A percentile compares a stretch with the other conserved stretches of the same genome.
phyloP scores from a whole-genome alignment of 495 filamentous ascomycete genomes.

The Neurospora sp. region DNA sequence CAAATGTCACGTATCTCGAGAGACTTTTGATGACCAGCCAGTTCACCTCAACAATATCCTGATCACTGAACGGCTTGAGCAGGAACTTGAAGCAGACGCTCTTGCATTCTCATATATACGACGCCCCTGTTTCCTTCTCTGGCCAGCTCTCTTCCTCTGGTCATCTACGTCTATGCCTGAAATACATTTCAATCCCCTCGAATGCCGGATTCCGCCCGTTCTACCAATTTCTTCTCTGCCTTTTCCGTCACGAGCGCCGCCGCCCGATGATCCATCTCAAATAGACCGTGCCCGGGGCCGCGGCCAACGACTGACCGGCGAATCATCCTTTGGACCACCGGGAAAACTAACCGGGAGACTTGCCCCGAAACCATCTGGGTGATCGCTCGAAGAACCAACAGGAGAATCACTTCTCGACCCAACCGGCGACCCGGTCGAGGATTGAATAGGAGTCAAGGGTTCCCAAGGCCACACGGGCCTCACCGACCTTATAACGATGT shows the following conservation, averaged over 20 bases:
- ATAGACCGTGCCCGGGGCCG: background rate
- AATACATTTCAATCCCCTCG: background rate
- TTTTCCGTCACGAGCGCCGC: too few species aligned
- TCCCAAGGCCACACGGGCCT: too few species aligned
- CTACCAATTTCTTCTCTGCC: background rate
- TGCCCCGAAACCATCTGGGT: too few species aligned
- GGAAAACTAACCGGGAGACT: background rate
- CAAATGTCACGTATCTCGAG: background rate
- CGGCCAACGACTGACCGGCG: background rate
- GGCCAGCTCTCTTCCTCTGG: background rate
- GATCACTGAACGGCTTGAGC: background rate
- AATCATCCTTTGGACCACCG: background rate
- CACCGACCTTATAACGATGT: too few species aligned
- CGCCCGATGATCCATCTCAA: background rate
- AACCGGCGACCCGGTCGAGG: too few species aligned
- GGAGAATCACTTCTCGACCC: too few species aligned
- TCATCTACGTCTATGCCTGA: background rate
- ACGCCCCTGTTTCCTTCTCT: background rate
- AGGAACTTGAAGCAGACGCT: background rate
- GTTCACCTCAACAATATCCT: background rate
- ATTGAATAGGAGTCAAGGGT: too few species aligned
- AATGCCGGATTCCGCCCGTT: background rate
- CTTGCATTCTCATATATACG: background rate
- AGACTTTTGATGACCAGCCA: background rate
- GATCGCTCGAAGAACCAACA: background rate